phyloP scores from a whole-genome alignment of 495 filamentous ascomycete species.

The Cercophora scortea region DNA sequence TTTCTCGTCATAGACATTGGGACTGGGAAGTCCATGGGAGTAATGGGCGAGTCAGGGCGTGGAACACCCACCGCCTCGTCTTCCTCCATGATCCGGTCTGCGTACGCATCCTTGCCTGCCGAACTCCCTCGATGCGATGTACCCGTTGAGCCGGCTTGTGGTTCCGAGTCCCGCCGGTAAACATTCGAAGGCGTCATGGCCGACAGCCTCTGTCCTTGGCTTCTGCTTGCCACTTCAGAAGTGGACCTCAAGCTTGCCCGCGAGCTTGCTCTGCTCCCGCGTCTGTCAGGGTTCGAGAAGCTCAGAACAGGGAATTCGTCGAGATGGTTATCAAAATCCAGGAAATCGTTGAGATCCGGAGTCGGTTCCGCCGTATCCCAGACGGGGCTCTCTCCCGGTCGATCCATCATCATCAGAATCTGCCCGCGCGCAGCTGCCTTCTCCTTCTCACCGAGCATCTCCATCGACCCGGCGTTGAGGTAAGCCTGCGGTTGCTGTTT shows the following conservation, averaged over 20 bases:
- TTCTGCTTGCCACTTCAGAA: constrained; percentile 2
- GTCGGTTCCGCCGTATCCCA: constrained; percentile 28
- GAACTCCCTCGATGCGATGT: not conserved
- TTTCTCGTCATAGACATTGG: constrained; percentile 30
- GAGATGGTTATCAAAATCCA: constrained; percentile 25
- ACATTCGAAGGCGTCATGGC: not conserved
- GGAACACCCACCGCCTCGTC: constrained; percentile 15
- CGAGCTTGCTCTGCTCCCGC: constrained; percentile 6
- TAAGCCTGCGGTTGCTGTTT: constrained; percentile 6
- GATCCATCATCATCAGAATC: constrained; percentile 20
- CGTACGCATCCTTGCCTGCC: not conserved
- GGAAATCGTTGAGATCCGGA: constrained; percentile 31
- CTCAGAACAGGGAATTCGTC: constrained; percentile 12
- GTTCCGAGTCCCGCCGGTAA: no score
- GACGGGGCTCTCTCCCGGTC: constrained; percentile 4
- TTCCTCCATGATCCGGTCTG: constrained; percentile 13
- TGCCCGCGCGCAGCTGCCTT: constrained; percentile 8
- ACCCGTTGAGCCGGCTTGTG: not conserved
- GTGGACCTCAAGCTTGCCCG: constrained; percentile 5
- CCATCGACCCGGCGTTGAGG: constrained; percentile 1
- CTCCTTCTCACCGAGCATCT: constrained; percentile 1
- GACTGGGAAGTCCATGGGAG: constrained; percentile 20
- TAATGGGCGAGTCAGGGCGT: constrained; percentile 30
- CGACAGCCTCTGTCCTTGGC: constrained; percentile 1
- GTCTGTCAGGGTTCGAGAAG: not conserved